These are phyloP conservation scores for Mycena capillaripes DNA, from an alignment of 768 basidiomycete genomes.

Conservation along the genomic window DNA sequence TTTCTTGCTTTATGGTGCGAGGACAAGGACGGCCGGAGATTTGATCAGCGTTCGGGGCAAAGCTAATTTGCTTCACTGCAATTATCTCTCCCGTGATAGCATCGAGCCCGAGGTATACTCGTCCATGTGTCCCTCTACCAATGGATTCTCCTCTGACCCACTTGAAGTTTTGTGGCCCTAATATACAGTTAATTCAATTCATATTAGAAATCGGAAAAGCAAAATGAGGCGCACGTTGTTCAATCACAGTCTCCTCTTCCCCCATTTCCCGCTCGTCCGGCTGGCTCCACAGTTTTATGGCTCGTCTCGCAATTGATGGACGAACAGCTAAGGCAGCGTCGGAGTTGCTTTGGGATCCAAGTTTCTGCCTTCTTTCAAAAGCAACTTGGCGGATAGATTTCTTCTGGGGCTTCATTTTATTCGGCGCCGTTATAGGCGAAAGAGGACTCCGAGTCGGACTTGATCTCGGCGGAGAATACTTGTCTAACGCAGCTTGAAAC, in stretches of 20 bases:
- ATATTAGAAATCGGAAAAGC: neutral
- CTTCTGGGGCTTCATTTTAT: conserved; percentile 12
- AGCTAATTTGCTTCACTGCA: conserved; percentile 78
- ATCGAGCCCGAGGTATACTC: conserved; percentile 83
- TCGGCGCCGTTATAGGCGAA: conserved; percentile 20
- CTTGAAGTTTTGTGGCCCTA: conserved; percentile 1
- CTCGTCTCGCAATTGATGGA: conserved; percentile 1
- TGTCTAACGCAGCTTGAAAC: conserved; percentile 27
- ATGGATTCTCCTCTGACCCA: conserved; percentile 89
- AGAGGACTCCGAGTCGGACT: conserved; percentile 35
- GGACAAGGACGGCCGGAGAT: conserved; percentile 43
- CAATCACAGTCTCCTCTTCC: neutral
- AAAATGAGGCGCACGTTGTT: conserved; percentile 12
- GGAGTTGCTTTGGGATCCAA: neutral
- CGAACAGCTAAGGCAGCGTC: neutral
- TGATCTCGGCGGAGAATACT: conserved; percentile 17
- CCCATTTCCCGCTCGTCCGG: neutral
- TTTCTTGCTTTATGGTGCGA: conserved; percentile 79
- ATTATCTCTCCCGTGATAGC: conserved; percentile 86
- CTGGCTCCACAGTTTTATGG: conserved; percentile 5
- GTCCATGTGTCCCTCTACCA: conserved; percentile 83
- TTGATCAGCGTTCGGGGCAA: neutral
- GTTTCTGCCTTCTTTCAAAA: neutral
- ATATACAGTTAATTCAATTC: neutral
- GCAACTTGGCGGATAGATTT: conserved; percentile 21